phyloP scores from a whole-genome alignment of 2,329 filamentous ascomycete species.

The Fusarium robinianum region DNA sequence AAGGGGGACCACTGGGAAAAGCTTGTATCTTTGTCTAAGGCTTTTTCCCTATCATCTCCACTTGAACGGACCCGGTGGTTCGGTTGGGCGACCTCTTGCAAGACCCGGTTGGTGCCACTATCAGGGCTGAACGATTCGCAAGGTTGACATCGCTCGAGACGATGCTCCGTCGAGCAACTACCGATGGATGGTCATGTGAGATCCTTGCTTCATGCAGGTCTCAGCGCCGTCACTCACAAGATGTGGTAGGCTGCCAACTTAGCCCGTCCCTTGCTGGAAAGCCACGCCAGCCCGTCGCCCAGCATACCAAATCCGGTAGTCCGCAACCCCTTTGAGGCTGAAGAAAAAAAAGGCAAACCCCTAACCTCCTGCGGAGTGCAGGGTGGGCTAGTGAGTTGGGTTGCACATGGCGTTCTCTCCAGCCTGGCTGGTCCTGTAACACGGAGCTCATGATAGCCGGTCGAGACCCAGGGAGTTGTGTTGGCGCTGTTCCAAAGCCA shows the following conservation, averaged over 20 bases:
- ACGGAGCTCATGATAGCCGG: constrained; percentile 9
- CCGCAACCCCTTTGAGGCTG: not conserved
- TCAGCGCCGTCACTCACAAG: constrained; percentile 1
- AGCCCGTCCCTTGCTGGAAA: not conserved
- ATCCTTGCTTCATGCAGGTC: constrained; percentile 7
- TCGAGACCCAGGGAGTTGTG: constrained; percentile 3
- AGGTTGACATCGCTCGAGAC: too few relatives aligned
- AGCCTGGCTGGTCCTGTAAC: not conserved
- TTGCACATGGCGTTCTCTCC: constrained; percentile 13
- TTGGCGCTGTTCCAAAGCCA: constrained; percentile 9
- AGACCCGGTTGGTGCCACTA: constrained; percentile 16
- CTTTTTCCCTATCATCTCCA: constrained; percentile 11
- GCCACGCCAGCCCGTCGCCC: constrained; percentile 11
- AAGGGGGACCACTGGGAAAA: too few relatives aligned
- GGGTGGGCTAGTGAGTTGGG: too few relatives aligned
- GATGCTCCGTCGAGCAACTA: constrained; percentile 8
- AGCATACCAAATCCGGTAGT: constrained; percentile 22
- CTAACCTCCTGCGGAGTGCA: too few relatives aligned
- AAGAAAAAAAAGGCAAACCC: too few relatives aligned
- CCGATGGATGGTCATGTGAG: constrained; percentile 7
- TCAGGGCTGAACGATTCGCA: constrained; percentile 34
- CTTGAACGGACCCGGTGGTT: constrained; percentile 5
- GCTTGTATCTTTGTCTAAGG: too few relatives aligned
- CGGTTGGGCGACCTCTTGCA: constrained; percentile 21
- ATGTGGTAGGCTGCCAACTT: constrained; percentile 6